Percentiles rank a stretch among this genome's conserved stretches.
phyloP scores from a whole-genome alignment of 306 rosid species.

The Hylodesmum podocarpum region DNA sequence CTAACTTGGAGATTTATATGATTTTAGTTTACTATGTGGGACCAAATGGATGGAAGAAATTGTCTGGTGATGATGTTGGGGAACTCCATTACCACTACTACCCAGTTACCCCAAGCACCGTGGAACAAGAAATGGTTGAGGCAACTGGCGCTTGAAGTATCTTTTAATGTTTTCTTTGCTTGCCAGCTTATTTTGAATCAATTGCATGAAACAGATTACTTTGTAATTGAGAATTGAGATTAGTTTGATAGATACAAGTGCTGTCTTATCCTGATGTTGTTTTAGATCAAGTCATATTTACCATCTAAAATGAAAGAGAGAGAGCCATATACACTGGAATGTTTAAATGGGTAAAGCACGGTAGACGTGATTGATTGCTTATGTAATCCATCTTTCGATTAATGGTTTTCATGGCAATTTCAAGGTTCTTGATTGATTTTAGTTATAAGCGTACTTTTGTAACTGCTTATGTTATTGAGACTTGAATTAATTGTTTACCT shows the following conservation, averaged over 20 bases:
- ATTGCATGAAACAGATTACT: slow-evolving; percentile 23
- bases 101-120: slow-evolving; percentile 68
- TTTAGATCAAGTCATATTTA: slow-evolving; percentile 18
- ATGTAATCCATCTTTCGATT: not conserved
- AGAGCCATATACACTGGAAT: not conserved
- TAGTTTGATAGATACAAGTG: slow-evolving; percentile 16
- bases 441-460: not conserved
- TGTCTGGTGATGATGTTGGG: slow-evolving; percentile 89
- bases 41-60: slow-evolving; percentile 83
- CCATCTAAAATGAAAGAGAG: not conserved
- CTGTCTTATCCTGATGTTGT: not conserved
- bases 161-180: not conserved
- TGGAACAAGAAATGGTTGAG: slow-evolving; percentile 94
- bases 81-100: slow-evolving; percentile 79
- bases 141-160: slow-evolving; percentile 50
- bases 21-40: slow-evolving; percentile 75
- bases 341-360: slow-evolving; percentile 4
- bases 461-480: not conserved
- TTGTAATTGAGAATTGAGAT: slow-evolving; percentile 14
- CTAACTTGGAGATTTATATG: slow-evolving; percentile 32
- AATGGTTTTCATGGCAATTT: not conserved
- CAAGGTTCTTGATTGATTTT: not conserved
- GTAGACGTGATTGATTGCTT: not conserved
- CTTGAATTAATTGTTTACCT: not conserved
- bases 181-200: slow-evolving; percentile 19